A percentile compares a stretch with the other conserved stretches of the same genome.
Evolutionary conservation across 73 alveolate genomes (phyloP).

Genomic region (Durusdinium trenchii): DNA sequence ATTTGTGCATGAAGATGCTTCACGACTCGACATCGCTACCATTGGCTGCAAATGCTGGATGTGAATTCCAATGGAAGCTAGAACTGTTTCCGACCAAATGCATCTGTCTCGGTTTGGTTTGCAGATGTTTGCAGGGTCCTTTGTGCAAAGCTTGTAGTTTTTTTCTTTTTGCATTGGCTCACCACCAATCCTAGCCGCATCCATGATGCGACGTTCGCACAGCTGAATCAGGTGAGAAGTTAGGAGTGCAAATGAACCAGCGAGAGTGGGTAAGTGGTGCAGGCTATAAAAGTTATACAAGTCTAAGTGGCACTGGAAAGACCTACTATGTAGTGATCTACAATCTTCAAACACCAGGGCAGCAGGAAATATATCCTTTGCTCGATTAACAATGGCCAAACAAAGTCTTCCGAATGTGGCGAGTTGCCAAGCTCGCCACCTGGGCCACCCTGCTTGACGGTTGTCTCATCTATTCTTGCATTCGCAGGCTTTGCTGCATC

Average conservation of each 20-base stretch:
- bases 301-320: background rate
- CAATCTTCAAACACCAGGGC: too few relatives aligned
- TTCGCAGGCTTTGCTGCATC: slow-evolving; percentile 66
- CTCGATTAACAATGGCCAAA: too few relatives aligned
- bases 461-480: slow-evolving; percentile 46
- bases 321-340: too few relatives aligned
- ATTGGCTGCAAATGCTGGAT: too few relatives aligned
- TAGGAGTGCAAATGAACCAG: background rate
- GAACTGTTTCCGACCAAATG: too few relatives aligned
- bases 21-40: too few relatives aligned
- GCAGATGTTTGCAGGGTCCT: background rate
- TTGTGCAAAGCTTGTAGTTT: slow-evolving; percentile 77
- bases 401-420: background rate
- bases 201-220: background rate
- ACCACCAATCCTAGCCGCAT: slow-evolving; percentile 36
- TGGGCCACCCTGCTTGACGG: slow-evolving; percentile 31
- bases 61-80: too few relatives aligned
- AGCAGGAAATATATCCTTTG: too few relatives aligned
- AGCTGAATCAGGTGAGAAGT: background rate
- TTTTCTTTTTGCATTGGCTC: slow-evolving; percentile 46
- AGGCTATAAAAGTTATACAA: background rate
- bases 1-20: too few relatives aligned
- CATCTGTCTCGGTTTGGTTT: too few relatives aligned
- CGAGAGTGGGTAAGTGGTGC: background rate
- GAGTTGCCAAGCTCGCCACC: background rate